Conservation (phyloP, 2,329 filamentous ascomycete species). For the Cladophialophora chaetospira region DNA sequence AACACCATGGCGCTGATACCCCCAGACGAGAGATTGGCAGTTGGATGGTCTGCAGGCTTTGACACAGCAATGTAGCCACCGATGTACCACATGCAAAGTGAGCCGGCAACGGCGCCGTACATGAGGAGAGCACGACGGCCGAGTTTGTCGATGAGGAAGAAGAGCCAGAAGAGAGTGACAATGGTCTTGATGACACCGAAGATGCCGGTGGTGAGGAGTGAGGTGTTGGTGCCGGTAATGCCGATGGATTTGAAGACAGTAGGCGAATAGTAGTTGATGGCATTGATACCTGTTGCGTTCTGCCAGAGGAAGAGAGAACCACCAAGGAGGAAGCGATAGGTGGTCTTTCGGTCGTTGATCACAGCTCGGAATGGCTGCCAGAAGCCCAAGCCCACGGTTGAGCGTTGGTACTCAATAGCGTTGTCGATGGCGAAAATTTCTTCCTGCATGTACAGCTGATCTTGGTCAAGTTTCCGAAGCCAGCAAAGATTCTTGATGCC, state of each 20-base stretch:
- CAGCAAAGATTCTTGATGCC: slow-evolving; percentile 57
- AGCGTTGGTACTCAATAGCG: slow-evolving; percentile 66
- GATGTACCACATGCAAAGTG: slow-evolving; percentile 66
- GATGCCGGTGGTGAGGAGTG: slow-evolving; percentile 70
- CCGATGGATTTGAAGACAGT: slow-evolving; percentile 69
- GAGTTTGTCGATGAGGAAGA: slow-evolving; percentile 67
- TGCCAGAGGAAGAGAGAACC: slow-evolving; percentile 77
- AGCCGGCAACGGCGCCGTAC: slow-evolving; percentile 64
- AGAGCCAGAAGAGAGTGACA: slow-evolving; percentile 68
- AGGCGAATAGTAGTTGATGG: slow-evolving; percentile 74
- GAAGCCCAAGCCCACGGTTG: slow-evolving; percentile 69
- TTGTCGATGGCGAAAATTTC: slow-evolving; percentile 71
- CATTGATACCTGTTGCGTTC: slow-evolving; percentile 70
- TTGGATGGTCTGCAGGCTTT: slow-evolving; percentile 39
- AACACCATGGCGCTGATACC: slow-evolving; percentile 65
- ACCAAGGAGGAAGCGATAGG: slow-evolving; percentile 73
- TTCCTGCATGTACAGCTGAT: slow-evolving; percentile 67
- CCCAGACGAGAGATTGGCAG: slow-evolving; percentile 43
- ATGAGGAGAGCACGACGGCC: slow-evolving; percentile 66
- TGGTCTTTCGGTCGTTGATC: slow-evolving; percentile 58
- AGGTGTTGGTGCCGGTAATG: slow-evolving; percentile 60
- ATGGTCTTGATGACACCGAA: slow-evolving; percentile 76
- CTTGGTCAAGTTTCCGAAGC: slow-evolving; percentile 45
- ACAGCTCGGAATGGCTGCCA: slow-evolving; percentile 69
- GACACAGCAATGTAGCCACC: slow-evolving; percentile 60